Conservation (phyloP, 2,329 filamentous ascomycete species). For the Epichloe coenophiala region DNA sequence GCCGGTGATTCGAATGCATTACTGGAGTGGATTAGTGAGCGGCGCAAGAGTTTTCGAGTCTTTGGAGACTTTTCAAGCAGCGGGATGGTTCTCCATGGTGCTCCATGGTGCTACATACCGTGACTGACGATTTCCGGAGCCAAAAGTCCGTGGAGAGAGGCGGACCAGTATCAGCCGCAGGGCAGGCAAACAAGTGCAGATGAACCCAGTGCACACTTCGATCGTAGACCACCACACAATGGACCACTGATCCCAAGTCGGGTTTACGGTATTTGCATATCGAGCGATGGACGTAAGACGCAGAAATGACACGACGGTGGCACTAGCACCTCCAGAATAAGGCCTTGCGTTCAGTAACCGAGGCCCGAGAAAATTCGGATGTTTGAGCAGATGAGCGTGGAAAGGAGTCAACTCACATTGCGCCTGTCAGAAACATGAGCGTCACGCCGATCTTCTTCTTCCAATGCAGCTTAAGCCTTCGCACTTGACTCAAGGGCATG, state of each 20-base stretch:
- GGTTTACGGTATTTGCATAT: slow-evolving; percentile 15
- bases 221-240: slow-evolving; percentile 18
- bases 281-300: slow-evolving; percentile 15
- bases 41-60: background rate
- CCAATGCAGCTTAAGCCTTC: slow-evolving; percentile 22
- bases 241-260: slow-evolving; percentile 16
- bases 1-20: background rate
- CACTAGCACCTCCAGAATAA: slow-evolving; percentile 8
- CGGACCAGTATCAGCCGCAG: slow-evolving; percentile 13
- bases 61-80: too few species aligned
- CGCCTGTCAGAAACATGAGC: slow-evolving; percentile 30
- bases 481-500: slow-evolving; percentile 29
- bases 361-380: background rate
- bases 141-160: background rate
- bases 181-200: slow-evolving; percentile 20
- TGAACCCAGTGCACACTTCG: slow-evolving; percentile 20
- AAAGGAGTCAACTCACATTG: slow-evolving; percentile 14
- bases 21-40: background rate
- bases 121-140: background rate
- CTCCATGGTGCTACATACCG: background rate
- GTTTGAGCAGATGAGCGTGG: background rate
- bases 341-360: too few species aligned
- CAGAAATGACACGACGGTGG: slow-evolving; percentile 19
- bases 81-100: too few species aligned
- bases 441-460: slow-evolving; percentile 29